A percentile compares a stretch with the other conserved stretches of the same genome.
These are phyloP conservation scores for Flaveria linearis DNA, from an alignment of 129 eudicot genomes.

Conservation along the genomic window DNA sequence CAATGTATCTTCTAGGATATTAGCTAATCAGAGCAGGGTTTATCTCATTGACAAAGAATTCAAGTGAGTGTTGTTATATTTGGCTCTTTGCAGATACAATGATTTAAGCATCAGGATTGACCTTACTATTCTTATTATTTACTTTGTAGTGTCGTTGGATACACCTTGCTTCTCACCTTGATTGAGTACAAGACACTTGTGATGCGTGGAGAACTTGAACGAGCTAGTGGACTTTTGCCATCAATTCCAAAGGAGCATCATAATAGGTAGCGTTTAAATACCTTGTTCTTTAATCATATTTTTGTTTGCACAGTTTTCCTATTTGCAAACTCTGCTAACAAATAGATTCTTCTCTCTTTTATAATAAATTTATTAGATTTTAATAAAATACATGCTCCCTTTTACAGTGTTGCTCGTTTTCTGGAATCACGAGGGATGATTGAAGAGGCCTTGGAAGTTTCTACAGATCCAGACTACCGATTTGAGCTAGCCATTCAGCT, in stretches of 20 bases:
- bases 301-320: slow-evolving; percentile 16
- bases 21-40: slow-evolving; percentile 93
- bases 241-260: slow-evolving; percentile 89
- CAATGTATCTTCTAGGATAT: slow-evolving; percentile 97
- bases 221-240: slow-evolving; percentile 78
- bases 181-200: slow-evolving; percentile 98
- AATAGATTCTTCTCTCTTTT: background rate
- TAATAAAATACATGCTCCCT: slow-evolving; percentile 15
- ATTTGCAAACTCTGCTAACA: background rate
- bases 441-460: slow-evolving; percentile 92
- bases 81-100: slow-evolving; percentile 9
- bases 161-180: slow-evolving; percentile 89
- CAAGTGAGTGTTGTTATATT: slow-evolving; percentile 58
- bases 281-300: background rate
- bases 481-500: slow-evolving; percentile 97
- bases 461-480: slow-evolving; percentile 93
- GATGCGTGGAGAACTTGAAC: slow-evolving; percentile 97
- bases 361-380: slow-evolving; percentile 9
- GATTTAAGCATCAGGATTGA: slow-evolving; percentile 15
- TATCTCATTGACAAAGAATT: slow-evolving; percentile 95
- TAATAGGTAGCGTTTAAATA: slow-evolving; percentile 57
- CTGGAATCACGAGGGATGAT: slow-evolving; percentile 96
- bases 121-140: slow-evolving; percentile 13
- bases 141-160: slow-evolving; percentile 77
- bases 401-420: slow-evolving; percentile 81